phyloP scores from a whole-genome alignment of 1,139 yeast species.

The Candida mesenterica region DNA sequence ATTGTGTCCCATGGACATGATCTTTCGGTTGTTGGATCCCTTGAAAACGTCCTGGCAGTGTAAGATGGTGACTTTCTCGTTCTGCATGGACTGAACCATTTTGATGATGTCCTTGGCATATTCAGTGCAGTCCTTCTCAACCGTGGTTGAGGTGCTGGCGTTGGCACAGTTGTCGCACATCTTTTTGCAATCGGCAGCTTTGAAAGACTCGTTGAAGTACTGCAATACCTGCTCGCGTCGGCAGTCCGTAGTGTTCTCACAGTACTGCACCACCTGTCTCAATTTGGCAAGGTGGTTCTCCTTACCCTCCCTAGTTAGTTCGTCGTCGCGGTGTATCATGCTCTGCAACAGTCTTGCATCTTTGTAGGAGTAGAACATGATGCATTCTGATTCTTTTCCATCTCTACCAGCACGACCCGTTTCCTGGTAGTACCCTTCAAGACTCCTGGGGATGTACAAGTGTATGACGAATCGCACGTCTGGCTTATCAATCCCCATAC shows the following conservation, averaged over 20 bases:
- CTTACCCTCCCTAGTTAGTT: slow-evolving; percentile 59
- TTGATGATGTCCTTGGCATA: slow-evolving; percentile 59
- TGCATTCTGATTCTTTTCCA: slow-evolving; percentile 77
- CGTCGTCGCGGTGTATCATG: slow-evolving; percentile 75
- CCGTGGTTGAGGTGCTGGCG: slow-evolving; percentile 36
- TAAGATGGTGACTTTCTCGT: slow-evolving; percentile 66
- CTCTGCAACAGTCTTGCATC: slow-evolving; percentile 75
- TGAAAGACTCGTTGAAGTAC: slow-evolving; percentile 83
- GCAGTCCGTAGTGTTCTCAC: slow-evolving; percentile 90
- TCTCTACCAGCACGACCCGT: slow-evolving; percentile 99
- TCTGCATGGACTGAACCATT: slow-evolving; percentile 56
- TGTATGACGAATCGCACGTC: slow-evolving; percentile 92
- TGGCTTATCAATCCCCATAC: slow-evolving; percentile 98
- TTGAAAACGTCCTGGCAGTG: slow-evolving; percentile 82
- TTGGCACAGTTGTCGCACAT: slow-evolving; percentile 85
- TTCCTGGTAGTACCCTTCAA: slow-evolving; percentile 96
- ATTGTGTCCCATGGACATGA: slow-evolving; percentile 64
- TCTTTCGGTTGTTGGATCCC: slow-evolving; percentile 67
- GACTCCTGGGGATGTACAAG: slow-evolving; percentile 80
- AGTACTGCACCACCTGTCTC: slow-evolving; percentile 83
- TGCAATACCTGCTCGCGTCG: slow-evolving; percentile 84
- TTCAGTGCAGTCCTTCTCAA: slow-evolving; percentile 67
- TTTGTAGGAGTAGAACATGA: slow-evolving; percentile 73
- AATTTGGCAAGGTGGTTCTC: slow-evolving; percentile 78
- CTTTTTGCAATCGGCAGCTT: slow-evolving; percentile 61